Conservation (phyloP, 352 stramenopile genomes). For the Blastocystis sp. region DNA sequence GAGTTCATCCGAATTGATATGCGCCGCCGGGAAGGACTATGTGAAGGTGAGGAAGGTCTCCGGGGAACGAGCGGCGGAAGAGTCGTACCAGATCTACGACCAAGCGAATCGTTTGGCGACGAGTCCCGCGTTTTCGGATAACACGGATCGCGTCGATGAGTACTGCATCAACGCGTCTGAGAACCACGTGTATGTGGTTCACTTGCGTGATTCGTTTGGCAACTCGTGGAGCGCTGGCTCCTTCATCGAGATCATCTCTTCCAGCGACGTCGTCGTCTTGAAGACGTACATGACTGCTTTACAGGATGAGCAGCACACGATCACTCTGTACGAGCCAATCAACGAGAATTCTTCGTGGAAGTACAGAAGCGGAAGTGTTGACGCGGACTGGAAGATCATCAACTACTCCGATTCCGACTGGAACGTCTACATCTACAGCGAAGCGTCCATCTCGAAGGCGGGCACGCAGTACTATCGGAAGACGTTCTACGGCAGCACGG, state of each 20-base stretch:
- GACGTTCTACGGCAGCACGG: background rate
- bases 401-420: no score
- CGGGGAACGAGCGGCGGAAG: no score
- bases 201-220: background rate
- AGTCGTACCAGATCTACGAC: background rate
- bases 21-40: background rate
- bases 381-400: no score
- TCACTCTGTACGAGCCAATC: background rate
- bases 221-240: no score
- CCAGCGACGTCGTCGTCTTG: no score
- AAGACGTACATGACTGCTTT: no score
- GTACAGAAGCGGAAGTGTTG: no score
- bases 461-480: constrained; percentile 5
- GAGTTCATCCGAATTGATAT: background rate
- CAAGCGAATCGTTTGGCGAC: background rate
- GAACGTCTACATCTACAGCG: no score
- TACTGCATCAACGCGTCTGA: background rate
- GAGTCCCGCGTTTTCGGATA: background rate
- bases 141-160: background rate
- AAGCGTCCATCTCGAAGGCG: no score
- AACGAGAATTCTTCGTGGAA: no score
- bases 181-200: background rate
- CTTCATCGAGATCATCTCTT: no score
- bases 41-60: constrained; percentile 16
- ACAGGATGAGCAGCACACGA: no score